Conservation (phyloP, 768 basidiomycete species). For the Lentinus tigrinus region DNA sequence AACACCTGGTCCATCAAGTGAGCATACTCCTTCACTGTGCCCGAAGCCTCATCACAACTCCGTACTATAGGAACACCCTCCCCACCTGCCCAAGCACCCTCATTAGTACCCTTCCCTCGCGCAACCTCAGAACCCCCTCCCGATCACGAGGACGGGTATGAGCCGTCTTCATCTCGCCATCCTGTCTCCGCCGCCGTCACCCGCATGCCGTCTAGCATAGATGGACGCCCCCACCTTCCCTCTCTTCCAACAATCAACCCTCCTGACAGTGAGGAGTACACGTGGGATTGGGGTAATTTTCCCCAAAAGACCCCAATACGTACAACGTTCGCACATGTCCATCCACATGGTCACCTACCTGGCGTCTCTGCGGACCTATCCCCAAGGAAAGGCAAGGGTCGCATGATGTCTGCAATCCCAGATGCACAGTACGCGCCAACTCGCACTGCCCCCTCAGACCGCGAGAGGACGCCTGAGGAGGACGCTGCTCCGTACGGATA, state of each 20-base stretch:
- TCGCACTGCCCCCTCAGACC: constrained; percentile 17
- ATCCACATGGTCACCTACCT: constrained; percentile 28
- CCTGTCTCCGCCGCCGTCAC: constrained; percentile 3
- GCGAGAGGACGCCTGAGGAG: constrained; percentile 26
- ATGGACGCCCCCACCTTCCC: constrained; percentile 10
- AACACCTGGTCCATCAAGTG: constrained; percentile 29
- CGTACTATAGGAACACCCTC: constrained; percentile 3
- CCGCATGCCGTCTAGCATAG: constrained; percentile 21
- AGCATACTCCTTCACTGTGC: background rate
- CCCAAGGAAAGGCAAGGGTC: constrained; percentile 15
- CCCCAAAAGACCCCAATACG: constrained; percentile 75
- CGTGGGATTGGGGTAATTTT: constrained; percentile 94
- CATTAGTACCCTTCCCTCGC: constrained; percentile 42
- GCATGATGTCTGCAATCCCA: constrained; percentile 18
- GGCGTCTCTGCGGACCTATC: constrained; percentile 9
- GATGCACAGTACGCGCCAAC: constrained; percentile 11
- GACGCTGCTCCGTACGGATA: constrained; percentile 38
- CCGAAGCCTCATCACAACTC: background rate
- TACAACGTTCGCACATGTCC: constrained; percentile 37
- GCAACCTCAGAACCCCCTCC: constrained; percentile 65
- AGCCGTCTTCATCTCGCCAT: background rate
- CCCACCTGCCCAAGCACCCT: constrained; percentile 15
- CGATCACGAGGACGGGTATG: constrained; percentile 34
- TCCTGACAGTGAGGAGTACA: constrained; percentile 59
- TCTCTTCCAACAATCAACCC: constrained; percentile 9